Evolutionary conservation across 2,329 filamentous ascomycete genomes (phyloP).

Genomic region (Setomelanomma holmii): DNA sequence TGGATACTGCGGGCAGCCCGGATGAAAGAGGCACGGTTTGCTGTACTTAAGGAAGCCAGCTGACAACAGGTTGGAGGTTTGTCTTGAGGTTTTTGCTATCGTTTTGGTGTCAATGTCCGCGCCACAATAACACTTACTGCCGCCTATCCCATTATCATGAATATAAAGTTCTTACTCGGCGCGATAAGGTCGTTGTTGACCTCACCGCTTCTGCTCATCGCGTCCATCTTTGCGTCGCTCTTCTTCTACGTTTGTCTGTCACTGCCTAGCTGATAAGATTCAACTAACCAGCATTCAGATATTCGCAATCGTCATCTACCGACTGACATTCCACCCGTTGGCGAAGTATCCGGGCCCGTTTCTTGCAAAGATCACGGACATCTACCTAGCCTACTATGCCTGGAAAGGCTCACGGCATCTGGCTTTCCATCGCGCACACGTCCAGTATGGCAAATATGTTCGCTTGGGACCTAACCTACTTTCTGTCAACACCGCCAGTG

Average conservation of each 20-base stretch:
- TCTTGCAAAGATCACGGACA: constrained; percentile 47
- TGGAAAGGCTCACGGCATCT: constrained; percentile 78
- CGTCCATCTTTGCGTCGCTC: constrained; percentile 30
- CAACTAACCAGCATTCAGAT: constrained; percentile 27
- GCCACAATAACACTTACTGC: neutral
- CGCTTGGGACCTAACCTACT: constrained; percentile 80
- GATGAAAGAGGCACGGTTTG: constrained; percentile 32
- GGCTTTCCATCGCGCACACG: constrained; percentile 73
- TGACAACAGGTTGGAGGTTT: neutral
- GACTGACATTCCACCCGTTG: constrained; percentile 53
- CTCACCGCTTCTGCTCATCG: constrained; percentile 37
- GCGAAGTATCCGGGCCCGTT: constrained; percentile 53
- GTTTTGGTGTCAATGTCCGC: constrained; percentile 14
- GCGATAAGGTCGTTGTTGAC: constrained; percentile 21
- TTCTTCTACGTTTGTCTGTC: constrained; percentile 36
- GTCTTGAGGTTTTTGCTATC: no score
- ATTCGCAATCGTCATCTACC: constrained; percentile 43
- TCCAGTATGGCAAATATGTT: constrained; percentile 74
- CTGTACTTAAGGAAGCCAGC: constrained; percentile 22
- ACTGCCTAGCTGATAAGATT: no score
- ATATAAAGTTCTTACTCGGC: constrained; percentile 31
- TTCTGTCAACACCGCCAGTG: constrained; percentile 73
- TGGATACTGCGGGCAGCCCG: constrained; percentile 37
- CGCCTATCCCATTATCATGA: neutral
- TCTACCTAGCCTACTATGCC: constrained; percentile 66